Percentiles rank a stretch among this genome's conserved stretches.
These are phyloP conservation scores for Saccharomycopsis schoenii DNA, from an alignment of 805 yeast genomes.

Conservation along the genomic window DNA sequence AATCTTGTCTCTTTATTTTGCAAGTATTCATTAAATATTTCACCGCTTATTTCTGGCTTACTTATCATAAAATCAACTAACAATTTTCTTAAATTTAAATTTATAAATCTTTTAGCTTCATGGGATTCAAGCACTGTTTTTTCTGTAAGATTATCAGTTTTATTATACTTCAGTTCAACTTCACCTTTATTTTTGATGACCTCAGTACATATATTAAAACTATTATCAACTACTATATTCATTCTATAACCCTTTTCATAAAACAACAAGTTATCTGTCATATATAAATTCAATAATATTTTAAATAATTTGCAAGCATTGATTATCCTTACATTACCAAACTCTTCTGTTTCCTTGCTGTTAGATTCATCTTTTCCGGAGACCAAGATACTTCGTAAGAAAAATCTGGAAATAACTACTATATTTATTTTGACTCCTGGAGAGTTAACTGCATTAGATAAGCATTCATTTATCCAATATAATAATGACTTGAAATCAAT, in stretches of 20 bases:
- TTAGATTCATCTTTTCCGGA: neutral
- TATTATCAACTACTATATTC: conserved; percentile 1
- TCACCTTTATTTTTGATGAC: neutral
- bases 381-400: conserved; percentile 5
- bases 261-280: conserved; percentile 7
- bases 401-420: conserved; percentile 10
- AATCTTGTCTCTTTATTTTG: conserved; percentile 5
- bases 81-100: conserved; percentile 14
- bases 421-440: conserved; percentile 15
- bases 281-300: conserved; percentile 11
- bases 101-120: conserved; percentile 17
- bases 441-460: conserved; percentile 18
- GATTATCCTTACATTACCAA: conserved; percentile 1
- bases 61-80: conserved; percentile 13
- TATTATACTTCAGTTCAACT: neutral
- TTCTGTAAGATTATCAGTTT: neutral
- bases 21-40: conserved; percentile 13
- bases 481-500: conserved; percentile 5
- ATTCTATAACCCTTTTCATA: conserved; percentile 5
- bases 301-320: conserved; percentile 13
- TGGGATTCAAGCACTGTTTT: conserved; percentile 6
- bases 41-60: conserved; percentile 13
- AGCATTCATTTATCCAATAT: conserved; percentile 14
- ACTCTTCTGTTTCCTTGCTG: neutral
- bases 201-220: conserved; percentile 4